Conservation (phyloP, 1,284 basidiomycete species). For the Ustilago hordei region DNA sequence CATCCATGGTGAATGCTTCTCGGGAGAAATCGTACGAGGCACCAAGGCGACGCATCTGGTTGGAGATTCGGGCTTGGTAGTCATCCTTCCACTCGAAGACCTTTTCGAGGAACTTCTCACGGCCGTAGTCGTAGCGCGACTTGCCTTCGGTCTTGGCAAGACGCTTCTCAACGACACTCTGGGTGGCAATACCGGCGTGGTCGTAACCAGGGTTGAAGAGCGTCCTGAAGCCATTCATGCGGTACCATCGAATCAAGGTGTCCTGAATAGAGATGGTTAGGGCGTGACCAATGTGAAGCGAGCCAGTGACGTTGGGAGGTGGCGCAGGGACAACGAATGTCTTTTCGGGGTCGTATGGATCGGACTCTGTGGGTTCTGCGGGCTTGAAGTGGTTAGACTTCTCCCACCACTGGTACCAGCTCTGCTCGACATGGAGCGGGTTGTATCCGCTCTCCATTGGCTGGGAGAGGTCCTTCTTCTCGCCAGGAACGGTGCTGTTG, state of each 20-base stretch:
- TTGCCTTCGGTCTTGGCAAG: slow-evolving; percentile 85
- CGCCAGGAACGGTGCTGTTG: slow-evolving; percentile 63
- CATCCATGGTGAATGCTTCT: slow-evolving; percentile 95
- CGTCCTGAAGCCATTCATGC: slow-evolving; percentile 91
- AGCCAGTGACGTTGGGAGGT: slow-evolving; percentile 98
- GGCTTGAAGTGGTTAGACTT: slow-evolving; percentile 91
- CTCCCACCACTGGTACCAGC: slow-evolving; percentile 99
- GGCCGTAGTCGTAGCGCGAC: slow-evolving; percentile 91
- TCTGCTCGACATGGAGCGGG: slow-evolving; percentile 91
- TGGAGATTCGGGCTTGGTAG: slow-evolving; percentile 90
- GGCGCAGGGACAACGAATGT: slow-evolving; percentile 90
- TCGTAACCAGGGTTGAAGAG: slow-evolving; percentile 96
- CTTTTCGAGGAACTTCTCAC: slow-evolving; percentile 89
- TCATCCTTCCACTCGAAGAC: slow-evolving; percentile 98
- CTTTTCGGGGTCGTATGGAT: slow-evolving; percentile 66
- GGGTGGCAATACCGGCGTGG: slow-evolving; percentile 98
- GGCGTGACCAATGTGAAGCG: slow-evolving; percentile 95
- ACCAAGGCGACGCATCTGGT: slow-evolving; percentile 88
- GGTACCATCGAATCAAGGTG: slow-evolving; percentile 70
- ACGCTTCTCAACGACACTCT: slow-evolving; percentile 96
- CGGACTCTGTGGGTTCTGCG: slow-evolving; percentile 62
- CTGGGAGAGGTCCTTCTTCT: slow-evolving; percentile 77
- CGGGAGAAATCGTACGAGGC: slow-evolving; percentile 95
- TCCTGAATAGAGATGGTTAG: slow-evolving; percentile 95
- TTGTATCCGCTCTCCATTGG: slow-evolving; percentile 93